phyloP scores from a whole-genome alignment of 2,329 filamentous ascomycete genomes.

The Hypoxylon sp. region DNA sequence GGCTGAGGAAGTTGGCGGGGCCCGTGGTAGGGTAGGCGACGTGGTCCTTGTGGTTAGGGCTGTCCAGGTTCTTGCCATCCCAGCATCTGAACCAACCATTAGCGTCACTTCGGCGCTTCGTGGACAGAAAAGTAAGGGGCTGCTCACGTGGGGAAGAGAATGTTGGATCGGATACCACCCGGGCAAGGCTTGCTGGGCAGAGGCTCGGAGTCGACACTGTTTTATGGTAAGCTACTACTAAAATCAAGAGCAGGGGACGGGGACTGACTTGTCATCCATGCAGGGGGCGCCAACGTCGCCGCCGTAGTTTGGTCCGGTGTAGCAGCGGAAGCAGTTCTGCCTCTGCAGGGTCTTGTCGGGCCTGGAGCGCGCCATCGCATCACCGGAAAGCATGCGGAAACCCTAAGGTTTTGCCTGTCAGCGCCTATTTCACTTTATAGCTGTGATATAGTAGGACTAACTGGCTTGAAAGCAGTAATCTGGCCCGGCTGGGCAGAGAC shows the following conservation, averaged over 20 bases:
- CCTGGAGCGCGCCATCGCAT: constrained; percentile 54
- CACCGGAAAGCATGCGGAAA: constrained; percentile 63
- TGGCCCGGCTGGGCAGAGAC: constrained; percentile 57
- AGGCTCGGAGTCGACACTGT: constrained; percentile 55
- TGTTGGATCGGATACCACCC: constrained; percentile 61
- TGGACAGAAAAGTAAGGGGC: constrained; percentile 55
- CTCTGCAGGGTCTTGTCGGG: constrained; percentile 50
- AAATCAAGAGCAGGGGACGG: not conserved
- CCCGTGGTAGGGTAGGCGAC: constrained; percentile 61
- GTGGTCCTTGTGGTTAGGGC: constrained; percentile 63
- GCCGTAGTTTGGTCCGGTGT: constrained; percentile 60
- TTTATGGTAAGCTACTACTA: constrained; percentile 40
- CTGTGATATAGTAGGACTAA: constrained; percentile 65
- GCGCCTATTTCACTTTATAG: constrained; percentile 57
- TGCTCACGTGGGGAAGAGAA: constrained; percentile 64
- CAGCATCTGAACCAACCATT: constrained; percentile 61
- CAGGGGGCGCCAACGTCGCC: constrained; percentile 59
- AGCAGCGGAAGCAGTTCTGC: constrained; percentile 60
- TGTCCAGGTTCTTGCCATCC: constrained; percentile 64
- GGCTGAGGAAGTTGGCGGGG: constrained; percentile 57
- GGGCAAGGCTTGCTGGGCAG: constrained; percentile 57
- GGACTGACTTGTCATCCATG: constrained; percentile 62
- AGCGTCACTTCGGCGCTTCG: constrained; percentile 50
- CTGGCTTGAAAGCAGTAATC: constrained; percentile 62
- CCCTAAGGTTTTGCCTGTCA: constrained; percentile 49